Base-by-base conservation (phyloP, 2,329 filamentous ascomycete genomes). In the Hypoxylon sp. region DNA sequence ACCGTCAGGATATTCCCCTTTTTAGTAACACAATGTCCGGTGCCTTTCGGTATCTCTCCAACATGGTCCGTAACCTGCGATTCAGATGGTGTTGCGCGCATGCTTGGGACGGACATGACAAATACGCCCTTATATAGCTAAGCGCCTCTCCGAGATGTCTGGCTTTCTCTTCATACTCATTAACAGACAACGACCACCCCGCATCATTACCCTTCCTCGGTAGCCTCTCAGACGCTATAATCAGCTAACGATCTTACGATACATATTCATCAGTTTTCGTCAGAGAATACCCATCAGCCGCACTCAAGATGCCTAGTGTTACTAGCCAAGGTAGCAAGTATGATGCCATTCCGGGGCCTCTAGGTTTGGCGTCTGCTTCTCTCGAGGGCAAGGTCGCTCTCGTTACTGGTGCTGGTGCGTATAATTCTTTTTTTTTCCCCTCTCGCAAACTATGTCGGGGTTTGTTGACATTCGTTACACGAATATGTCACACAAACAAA, bases 381-480 rank as follows among this genome's bases (percentile, higher is more conserved):
- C 78, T 81, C 10, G 78, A 78, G 64, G 79, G 79, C 69, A 81
- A 81, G 73, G 79, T 81, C 53, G 79, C 79, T 62, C 75, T 81
- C 17, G 79, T 81, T 2, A 81, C 79, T 17, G 79, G 79, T 69
- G 80, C 80, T 66, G 80, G 80, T 82, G 77, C 50, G 80, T 79
- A 56, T 48, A 54, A 46, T 58, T 22, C 14, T 35, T 25, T 33
- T 37, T 37, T 55, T 17, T n/a, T 35, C 14, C 6, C 35, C 5
- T 37, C n/a, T 37, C 17, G 17, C 17, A 44, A 44, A 10, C 17
- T 22, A 3, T 22, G 17, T 44, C 7, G n/a, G 7, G 10, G 3
- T 3, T 20, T 22, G 17, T 44, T 44, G 40, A 44, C 30, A 31
- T 35, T 7, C 17, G 46, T 58, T 25, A 49, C 35, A 44, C 40